Conservation (phyloP, 2,329 filamentous ascomycete species). For the Fusarium pilosicola region DNA sequence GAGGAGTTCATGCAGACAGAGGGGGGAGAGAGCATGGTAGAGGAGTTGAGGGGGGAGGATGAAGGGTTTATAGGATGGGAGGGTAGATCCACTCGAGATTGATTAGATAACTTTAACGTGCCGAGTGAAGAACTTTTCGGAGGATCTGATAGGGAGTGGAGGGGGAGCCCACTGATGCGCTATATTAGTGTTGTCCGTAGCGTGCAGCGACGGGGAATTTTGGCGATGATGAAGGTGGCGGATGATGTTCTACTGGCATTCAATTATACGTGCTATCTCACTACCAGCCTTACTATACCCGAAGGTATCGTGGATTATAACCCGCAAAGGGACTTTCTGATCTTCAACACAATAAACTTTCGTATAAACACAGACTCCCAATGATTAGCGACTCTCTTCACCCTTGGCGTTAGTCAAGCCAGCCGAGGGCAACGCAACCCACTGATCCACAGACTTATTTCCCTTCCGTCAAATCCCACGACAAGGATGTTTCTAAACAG, state of each 20-base stretch:
- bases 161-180: not conserved
- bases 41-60: not conserved
- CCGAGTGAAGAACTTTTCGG: not conserved
- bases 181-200: not conserved
- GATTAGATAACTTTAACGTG: constrained; percentile 34
- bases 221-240: not conserved
- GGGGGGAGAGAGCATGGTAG: not conserved
- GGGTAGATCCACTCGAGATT: constrained; percentile 17
- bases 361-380: not conserved
- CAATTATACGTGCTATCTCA: no score
- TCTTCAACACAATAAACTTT: not conserved
- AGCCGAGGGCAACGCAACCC: not conserved
- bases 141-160: not conserved
- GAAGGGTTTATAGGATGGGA: not conserved
- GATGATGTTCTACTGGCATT: no score
- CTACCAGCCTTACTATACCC: rapidly evolving
- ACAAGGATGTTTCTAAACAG: not conserved
- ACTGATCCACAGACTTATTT: constrained; percentile 10
- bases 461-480: not conserved
- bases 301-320: not conserved
- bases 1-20: not conserved
- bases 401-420: constrained; percentile 26
- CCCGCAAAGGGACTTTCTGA: not conserved
- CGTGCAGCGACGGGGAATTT: not conserved
- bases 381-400: not conserved